These are phyloP conservation scores for Vachellia pachyceras DNA, from an alignment of 306 rosid genomes.

Conservation along the genomic window DNA sequence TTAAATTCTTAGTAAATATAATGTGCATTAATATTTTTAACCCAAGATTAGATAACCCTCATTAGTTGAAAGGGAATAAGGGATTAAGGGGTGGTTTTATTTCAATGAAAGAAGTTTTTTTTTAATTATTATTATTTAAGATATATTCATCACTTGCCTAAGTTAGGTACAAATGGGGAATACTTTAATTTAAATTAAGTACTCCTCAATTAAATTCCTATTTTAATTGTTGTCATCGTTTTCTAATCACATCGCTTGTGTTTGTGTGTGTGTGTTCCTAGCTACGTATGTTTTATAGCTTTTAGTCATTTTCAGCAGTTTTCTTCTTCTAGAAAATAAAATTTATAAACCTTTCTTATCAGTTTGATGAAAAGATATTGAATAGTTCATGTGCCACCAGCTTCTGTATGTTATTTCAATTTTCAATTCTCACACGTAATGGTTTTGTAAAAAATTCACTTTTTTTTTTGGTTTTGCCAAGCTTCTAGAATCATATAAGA, in stretches of 20 bases:
- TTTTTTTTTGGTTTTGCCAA: no score
- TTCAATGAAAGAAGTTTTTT: neutral
- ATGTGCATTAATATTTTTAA: no score
- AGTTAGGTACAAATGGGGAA: neutral
- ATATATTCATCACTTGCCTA: neutral
- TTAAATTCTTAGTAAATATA: neutral
- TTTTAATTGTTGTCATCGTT: neutral
- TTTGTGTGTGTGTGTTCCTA: no score
- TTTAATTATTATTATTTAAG: neutral
- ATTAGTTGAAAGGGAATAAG: neutral
- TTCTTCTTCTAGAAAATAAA: neutral
- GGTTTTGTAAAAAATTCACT: no score
- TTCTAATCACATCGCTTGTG: neutral
- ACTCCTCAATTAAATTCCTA: neutral
- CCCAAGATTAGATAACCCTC: no score
- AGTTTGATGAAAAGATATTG: conserved; percentile 8
- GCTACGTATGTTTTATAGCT: no score
- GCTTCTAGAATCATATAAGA: no score
- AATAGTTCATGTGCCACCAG: conserved; percentile 6
- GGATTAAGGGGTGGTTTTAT: neutral
- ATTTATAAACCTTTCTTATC: conserved; percentile 23
- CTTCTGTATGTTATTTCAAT: no score
- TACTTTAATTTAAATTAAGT: neutral
- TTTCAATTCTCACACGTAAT: no score
- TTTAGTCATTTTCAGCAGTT: neutral